Evolutionary conservation across 2,329 filamentous ascomycete genomes (phyloP), one percentile per base, ranked within the genome.

Genomic region (Blastomyces parvus): DNA sequence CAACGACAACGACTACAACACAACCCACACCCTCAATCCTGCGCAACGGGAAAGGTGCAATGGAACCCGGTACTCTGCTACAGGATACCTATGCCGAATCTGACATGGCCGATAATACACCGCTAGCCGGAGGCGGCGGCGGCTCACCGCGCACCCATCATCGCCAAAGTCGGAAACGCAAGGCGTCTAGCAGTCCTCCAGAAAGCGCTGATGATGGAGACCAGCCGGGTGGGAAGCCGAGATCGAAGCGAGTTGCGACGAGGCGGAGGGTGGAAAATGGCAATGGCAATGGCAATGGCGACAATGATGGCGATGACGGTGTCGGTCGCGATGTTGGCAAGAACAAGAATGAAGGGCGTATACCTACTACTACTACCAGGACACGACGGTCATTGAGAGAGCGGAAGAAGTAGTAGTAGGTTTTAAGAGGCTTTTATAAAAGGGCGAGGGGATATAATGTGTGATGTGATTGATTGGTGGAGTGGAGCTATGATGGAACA

Each of bases 141-240:
- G 36, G 33, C 44, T 57, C 61, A 36, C 52, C 30, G 17, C 25
- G 33, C 7, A 13, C 50, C 9, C 36, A 14, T 11, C 55, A 13
- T 22, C 36, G 13, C n/a, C 55, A 42, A 38, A 25, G 42, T 19
- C 38, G 25, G 61, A 62, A 62, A 58, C 61, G 61, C 25, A 62
- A 62, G 40, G 61, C 61, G 19, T 62, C 53, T 2, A 48, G 30
- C n/a, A n/a, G n/a, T 11, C 44, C 61, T 36, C 53, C 58, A 27
- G 38, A 48, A 3, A 58, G 38, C 27, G 22, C 38, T 9, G 40
- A 58, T 30, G 33, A n/a, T n/a, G n/a, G 33, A 57, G 38, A 48
- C 25, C 25, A 13, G 6, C 25, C 5, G 6, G 52, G 22, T 44
- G 40, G 53, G 33, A 44, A 46, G 36, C 46, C n/a, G 11, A 57